Base-by-base conservation (phyloP, 805 yeast species). In the Starmerella etchellsii region DNA sequence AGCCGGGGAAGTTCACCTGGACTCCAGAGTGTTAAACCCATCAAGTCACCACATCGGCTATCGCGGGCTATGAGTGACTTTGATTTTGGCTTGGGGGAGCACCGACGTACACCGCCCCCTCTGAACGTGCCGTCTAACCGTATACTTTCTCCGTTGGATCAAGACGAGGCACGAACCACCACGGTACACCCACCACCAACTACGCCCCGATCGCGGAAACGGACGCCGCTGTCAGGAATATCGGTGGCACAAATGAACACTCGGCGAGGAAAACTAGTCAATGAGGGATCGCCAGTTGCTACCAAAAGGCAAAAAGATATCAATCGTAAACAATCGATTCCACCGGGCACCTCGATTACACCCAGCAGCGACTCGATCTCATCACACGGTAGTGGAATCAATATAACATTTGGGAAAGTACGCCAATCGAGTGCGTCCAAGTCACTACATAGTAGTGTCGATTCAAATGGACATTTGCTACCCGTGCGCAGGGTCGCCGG, bases 401-500 rank as follows among this genome's bases (percentile, higher is more conserved):
- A 19, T 4, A 26, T 39, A 3, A 16, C 18, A 4, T 18, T 39
- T 7, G 37, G 42, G n/a, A 23, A 16, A 13, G 37, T 37, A 4
- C 35, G 42, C 4, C 14, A 23, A 14, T n/a, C 41, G 20, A 34
- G 36, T n/a, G 5, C 26, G 4, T 9, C 10, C 13, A 21, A 20
- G 11, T 21, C 36, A 21, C 13, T 25, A 7, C 39, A 31, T 18
- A 34, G 42, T 32, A 19, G 13, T 13, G 40, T 42, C n/a, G 27
- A 26, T 25, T 36, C 34, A n/a, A 37, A 44, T 8, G 48, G 48
- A 5, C 47, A 43, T 18, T 18, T 44, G 8, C 36, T 31, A 21
- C 48, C 48, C 15, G 16, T 8, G 8, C 26, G 43, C 15, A 19
- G 5, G 14, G 43, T 43, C n/a, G 25, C 8, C 14, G 34, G 21